phyloP scores from a whole-genome alignment of 2,329 filamentous ascomycete species.

The Cladosporium colombiae region DNA sequence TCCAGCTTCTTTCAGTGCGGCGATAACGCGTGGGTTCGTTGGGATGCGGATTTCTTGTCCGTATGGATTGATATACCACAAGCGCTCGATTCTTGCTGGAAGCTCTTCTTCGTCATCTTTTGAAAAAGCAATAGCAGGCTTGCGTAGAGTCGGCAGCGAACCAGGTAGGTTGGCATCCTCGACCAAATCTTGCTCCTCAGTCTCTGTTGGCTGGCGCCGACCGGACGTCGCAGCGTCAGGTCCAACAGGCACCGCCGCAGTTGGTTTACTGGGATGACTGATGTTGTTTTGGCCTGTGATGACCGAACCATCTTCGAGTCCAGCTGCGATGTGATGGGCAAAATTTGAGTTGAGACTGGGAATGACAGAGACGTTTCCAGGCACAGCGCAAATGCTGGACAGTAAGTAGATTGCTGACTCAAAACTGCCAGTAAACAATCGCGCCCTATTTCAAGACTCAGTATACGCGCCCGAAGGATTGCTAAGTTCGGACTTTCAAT shows the following conservation, averaged over 20 bases:
- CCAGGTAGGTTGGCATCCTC: constrained; percentile 83
- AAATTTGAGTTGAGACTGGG: constrained; percentile 95
- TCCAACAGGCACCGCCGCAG: constrained; percentile 38
- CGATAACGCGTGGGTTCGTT: constrained; percentile 77
- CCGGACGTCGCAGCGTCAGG: background rate
- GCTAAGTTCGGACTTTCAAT: constrained; percentile 49
- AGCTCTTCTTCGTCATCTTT: constrained; percentile 76
- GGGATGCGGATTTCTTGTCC: constrained; percentile 90
- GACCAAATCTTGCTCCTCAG: constrained; percentile 62
- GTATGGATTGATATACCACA: constrained; percentile 99
- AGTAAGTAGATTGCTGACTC: constrained; percentile 91
- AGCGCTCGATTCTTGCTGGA: constrained; percentile 71
- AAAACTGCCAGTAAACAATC: constrained; percentile 88
- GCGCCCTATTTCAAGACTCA: constrained; percentile 69
- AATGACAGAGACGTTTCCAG: constrained; percentile 73
- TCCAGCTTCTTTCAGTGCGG: constrained; percentile 63
- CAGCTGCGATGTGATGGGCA: constrained; percentile 88
- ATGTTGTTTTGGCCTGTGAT: constrained; percentile 94
- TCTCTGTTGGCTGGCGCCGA: constrained; percentile 36
- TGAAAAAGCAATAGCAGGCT: constrained; percentile 78
- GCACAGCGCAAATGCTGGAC: constrained; percentile 82
- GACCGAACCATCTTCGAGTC: constrained; percentile 70
- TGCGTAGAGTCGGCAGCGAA: constrained; percentile 74
- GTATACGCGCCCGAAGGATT: constrained; percentile 12
- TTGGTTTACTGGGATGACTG: constrained; percentile 74